Conservation (phyloP, 768 basidiomycete species). For the Cytidiella melzeri region DNA sequence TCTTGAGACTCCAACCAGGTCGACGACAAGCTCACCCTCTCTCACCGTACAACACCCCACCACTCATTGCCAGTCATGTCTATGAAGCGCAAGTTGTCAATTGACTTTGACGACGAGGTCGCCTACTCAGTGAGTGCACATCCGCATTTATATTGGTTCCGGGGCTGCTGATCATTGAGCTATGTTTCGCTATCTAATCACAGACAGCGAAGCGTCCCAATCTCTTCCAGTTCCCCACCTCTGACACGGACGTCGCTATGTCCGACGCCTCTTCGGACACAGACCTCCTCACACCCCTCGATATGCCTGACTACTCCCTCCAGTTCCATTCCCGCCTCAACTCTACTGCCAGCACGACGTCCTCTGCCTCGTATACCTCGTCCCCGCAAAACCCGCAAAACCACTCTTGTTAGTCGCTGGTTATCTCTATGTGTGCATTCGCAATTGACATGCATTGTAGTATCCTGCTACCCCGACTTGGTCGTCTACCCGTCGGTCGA, state of each 20-base stretch:
- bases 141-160: background rate
- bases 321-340: slow-evolving; percentile 52
- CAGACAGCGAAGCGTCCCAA: slow-evolving; percentile 66
- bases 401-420: slow-evolving; percentile 19
- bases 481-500: slow-evolving; percentile 53
- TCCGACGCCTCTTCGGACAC: slow-evolving; percentile 41
- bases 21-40: slow-evolving; percentile 2
- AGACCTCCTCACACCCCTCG: slow-evolving; percentile 54
- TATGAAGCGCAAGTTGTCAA: slow-evolving; percentile 64
- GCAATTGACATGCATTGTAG: slow-evolving; percentile 3
- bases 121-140: slow-evolving; percentile 27
- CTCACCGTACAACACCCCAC: slow-evolving; percentile 10
- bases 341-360: slow-evolving; percentile 49
- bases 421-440: background rate
- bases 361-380: slow-evolving; percentile 41
- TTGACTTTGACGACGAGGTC: slow-evolving; percentile 47
- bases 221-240: slow-evolving; percentile 69
- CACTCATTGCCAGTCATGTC: slow-evolving; percentile 40
- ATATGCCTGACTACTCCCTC: slow-evolving; percentile 34
- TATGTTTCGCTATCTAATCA: slow-evolving; percentile 17
- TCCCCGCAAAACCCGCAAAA: slow-evolving; percentile 24
- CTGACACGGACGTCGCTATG: slow-evolving; percentile 68
- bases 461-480: slow-evolving; percentile 52
- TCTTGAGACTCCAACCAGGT: slow-evolving; percentile 18
- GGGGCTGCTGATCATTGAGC: slow-evolving; percentile 9